Evolutionary conservation across 1,284 basidiomycete genomes (phyloP), one percentile per base, ranked within the genome.

Genomic region (Leucoagaricus sp.): DNA sequence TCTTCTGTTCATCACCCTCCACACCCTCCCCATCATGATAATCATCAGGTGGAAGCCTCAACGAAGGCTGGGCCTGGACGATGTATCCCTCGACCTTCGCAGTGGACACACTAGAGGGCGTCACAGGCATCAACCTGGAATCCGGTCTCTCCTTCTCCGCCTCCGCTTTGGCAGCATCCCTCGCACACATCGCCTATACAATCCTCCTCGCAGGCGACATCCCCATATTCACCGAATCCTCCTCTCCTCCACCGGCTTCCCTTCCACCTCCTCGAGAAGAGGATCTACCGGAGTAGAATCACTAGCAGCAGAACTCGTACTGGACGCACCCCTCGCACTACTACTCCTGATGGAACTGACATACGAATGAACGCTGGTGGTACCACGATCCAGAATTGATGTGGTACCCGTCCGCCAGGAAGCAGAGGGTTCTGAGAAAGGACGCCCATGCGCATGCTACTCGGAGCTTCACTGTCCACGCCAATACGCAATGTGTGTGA

Each of bases 121-220:
- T 53, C 12, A 57, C 67, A 15, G 80, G 85, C 1, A 83, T 86
- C 9, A 89, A 73, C 62, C 89, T 89, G 3, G 86, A 89, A 61
- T 89, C 87, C 2, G 85, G 85, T 2, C 85, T 72, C 10, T 63
- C 61, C 33, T 53, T 54, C 42, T 17, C 28, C 36, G 41, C 19
- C 7, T 15, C 41, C 25, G 41, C 56, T 53, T 57, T 42, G 46
- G 45, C 51, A 21, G 45, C 55, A 38, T 52, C 53, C 60, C 58
- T 19, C 29, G 49, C 58, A 8, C 53, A 23, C 4, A 45, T 58
- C 12, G 61, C 61, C 21, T 58, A 60, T 2, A 59, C 65, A n/a
- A n/a, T n/a, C n/a, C n/a, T n/a, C n/a, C n/a, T n/a, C n/a, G n/a
- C n/a, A n/a, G n/a, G n/a, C n/a, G 64, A 64, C 57, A 63, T 64